Evolutionary conservation across 2,329 filamentous ascomycete genomes (phyloP).

Genomic region (Paecilomyces sp.): DNA sequence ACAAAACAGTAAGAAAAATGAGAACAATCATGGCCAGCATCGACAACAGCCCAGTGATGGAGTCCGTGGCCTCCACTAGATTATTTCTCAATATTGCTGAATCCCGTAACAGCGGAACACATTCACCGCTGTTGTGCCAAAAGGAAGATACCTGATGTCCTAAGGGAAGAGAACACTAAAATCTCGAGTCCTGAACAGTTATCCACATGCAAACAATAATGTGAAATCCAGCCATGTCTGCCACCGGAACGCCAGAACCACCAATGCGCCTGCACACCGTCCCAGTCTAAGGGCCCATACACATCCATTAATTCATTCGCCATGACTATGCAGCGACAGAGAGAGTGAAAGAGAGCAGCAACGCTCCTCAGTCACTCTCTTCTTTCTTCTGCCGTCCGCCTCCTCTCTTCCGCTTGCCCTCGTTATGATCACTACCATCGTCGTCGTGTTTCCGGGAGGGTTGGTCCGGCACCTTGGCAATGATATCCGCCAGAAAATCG

Average conservation of each 20-base stretch:
- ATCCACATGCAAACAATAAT: background rate
- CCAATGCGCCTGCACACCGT: background rate
- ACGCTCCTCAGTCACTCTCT: background rate
- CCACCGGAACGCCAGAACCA: background rate
- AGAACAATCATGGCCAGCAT: background rate
- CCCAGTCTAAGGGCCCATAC: background rate
- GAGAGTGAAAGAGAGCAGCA: background rate
- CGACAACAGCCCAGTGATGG: background rate
- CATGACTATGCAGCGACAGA: background rate
- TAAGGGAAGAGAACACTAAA: background rate
- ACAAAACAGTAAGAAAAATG: background rate
- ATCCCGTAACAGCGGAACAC: background rate
- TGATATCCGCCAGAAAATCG: conserved; percentile 89
- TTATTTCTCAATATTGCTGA: background rate
- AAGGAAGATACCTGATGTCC: background rate
- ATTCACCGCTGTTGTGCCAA: background rate
- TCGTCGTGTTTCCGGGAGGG: conserved; percentile 41
- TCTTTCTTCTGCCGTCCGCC: conserved; percentile 41
- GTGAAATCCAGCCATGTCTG: background rate
- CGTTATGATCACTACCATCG: conserved; percentile 28
- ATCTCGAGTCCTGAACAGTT: background rate
- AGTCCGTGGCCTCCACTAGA: background rate
- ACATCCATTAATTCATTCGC: background rate
- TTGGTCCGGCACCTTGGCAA: conserved; percentile 70
- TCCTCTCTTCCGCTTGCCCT: conserved; percentile 38